A percentile compares a stretch with the other conserved stretches of the same genome.
Evolutionary conservation across 305 asterid genomes (phyloP).

Genomic region (Solanum hybrid): DNA sequence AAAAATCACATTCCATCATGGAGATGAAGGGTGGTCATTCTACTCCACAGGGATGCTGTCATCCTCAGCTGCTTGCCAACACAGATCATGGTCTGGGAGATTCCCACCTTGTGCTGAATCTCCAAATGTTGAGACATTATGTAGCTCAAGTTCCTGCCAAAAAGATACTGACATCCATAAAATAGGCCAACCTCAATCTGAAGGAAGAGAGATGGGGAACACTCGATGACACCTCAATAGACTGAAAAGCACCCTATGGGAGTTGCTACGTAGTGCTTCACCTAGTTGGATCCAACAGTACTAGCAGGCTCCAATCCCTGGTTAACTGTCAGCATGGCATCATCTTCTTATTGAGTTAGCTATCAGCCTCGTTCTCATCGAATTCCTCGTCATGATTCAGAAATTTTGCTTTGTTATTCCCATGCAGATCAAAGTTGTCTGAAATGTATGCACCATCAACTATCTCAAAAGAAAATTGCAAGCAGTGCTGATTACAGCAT

Average conservation of each 20-base stretch:
- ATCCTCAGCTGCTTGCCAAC: not conserved
- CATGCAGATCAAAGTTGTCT: not conserved
- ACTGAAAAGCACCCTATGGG: not conserved
- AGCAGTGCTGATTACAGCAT: not conserved
- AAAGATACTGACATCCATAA: not conserved
- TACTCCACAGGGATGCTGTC: not conserved
- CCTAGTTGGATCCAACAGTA: not conserved
- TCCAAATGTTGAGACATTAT: no score
- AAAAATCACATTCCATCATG: not conserved
- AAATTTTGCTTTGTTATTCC: not conserved
- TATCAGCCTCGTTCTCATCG: not conserved
- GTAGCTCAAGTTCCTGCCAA: no score
- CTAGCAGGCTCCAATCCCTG: not conserved
- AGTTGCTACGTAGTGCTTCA: not conserved
- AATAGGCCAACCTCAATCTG: not conserved
- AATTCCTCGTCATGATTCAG: not conserved
- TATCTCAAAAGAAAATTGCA: not conserved
- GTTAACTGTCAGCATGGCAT: not conserved
- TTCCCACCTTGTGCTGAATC: not conserved
- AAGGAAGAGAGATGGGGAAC: not conserved
- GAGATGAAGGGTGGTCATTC: not conserved
- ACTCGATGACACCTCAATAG: not conserved
- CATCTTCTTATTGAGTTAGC: not conserved
- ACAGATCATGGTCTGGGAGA: not conserved
- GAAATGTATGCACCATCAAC: not conserved